Evolutionary conservation across 768 basidiomycete species (phyloP), one percentile per base, ranked within the genome.

Genomic region (Kwoniella shandongensis): DNA sequence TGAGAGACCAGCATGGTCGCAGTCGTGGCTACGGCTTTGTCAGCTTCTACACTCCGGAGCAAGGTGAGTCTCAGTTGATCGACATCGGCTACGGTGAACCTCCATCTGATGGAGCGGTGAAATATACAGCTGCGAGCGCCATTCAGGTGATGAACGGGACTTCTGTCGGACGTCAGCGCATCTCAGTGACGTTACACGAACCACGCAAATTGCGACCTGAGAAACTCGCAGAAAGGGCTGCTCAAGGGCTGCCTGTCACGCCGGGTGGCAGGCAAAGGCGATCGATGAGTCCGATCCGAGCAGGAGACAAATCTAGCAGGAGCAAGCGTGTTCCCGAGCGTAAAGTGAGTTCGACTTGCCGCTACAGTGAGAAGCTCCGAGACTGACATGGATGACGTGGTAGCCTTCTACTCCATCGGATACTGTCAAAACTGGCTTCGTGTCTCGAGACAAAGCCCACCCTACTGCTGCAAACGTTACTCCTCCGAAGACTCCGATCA

Each of bases 11-110:
- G 74, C 88, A 91, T 68, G 88, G 89, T 51, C 88, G 90, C 69
- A 92, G 89, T 63, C 88, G 92, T 73, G 91, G 92, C 64, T 94
- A 94, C 75, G 92, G 92, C 50, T 96, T 96, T 79, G 91, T 94
- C 59, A 91, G 89, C 52, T 92, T 81, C 77, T 77, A 80, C 62
- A 46, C 62, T n/a, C 69, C 66, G 1, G 64, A 66, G 17, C 61
- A 67, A 44, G 71, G 71, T 73, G n/a, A 53, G 71, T 27, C n/a
- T 17, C 7, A 42, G 53, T n/a, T 11, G 2, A 23, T n/a, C 30
- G 29, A 22, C 40, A 42, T n/a, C n/a, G n/a, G n/a, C n/a, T n/a
- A n/a, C n/a, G n/a, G n/a, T n/a, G n/a, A n/a, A n/a, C n/a, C n/a
- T n/a, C n/a, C n/a, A n/a, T n/a, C n/a, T n/a, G n/a, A n/a, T n/a